Percentiles rank a stretch among this genome's conserved stretches.
Conservation (phyloP, 169 alveolate genomes). For the Plasmodium ovale region DNA sequence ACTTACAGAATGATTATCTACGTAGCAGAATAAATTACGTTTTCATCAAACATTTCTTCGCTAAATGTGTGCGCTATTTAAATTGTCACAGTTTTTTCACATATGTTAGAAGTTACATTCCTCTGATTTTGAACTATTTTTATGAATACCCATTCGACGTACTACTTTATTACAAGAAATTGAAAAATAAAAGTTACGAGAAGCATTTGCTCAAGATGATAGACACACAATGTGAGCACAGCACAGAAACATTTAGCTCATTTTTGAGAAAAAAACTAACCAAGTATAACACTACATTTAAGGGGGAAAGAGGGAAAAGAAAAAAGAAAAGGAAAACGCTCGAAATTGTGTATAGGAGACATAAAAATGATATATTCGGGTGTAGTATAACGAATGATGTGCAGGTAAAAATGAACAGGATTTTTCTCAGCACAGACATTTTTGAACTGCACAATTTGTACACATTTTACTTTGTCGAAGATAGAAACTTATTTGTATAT, state of each 20-base stretch:
- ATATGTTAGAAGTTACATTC: conserved; percentile 7
- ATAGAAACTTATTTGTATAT: conserved; percentile 25
- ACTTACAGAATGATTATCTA: conserved; percentile 9
- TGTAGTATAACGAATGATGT: conserved; percentile 15
- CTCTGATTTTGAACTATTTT: conserved; percentile 20
- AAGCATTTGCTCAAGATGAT: conserved; percentile 10
- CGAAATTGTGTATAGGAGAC: conserved; percentile 30
- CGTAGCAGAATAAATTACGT: conserved; percentile 18
- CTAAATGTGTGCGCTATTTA: conserved; percentile 5
- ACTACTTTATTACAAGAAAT: conserved; percentile 10
- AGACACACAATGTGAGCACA: background rate
- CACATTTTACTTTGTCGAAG: conserved; percentile 42
- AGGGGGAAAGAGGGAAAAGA: no score
- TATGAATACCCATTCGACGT: conserved; percentile 42
- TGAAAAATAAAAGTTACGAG: conserved; percentile 8
- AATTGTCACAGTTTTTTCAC: conserved; percentile 10
- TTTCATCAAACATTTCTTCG: conserved; percentile 3
- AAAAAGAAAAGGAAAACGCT: conserved; percentile 5
- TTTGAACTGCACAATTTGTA: conserved; percentile 45
- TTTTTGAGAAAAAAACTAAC: conserved; percentile 2
- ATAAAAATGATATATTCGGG: conserved; percentile 27
- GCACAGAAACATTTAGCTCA: background rate
- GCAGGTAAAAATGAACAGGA: conserved; percentile 8
- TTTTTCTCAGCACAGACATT: conserved; percentile 17
- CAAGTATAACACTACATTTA: conserved; percentile 1